These are phyloP conservation scores for Zopfia rhizophila DNA, from an alignment of 2,329 filamentous ascomycete genomes.

Conservation along the genomic window DNA sequence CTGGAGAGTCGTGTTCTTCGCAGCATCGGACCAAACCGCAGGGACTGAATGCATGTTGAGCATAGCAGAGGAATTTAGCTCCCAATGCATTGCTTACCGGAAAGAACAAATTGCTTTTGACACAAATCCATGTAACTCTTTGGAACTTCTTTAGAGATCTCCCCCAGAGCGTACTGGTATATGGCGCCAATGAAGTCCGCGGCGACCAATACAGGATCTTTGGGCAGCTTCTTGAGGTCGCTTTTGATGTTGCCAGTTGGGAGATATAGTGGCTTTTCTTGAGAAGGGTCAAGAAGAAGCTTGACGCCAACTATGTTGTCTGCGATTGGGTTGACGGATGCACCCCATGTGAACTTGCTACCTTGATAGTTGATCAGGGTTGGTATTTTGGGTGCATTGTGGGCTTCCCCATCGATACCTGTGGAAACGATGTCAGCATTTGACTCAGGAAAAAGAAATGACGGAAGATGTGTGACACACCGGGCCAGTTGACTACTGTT, in stretches of 20 bases:
- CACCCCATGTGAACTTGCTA: conserved; percentile 8
- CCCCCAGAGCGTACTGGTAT: conserved; percentile 6
- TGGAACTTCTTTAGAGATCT: conserved; percentile 1
- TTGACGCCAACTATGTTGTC: conserved; percentile 10
- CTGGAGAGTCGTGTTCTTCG: conserved; percentile 5
- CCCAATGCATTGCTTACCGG: no score
- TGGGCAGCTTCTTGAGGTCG: conserved; percentile 6
- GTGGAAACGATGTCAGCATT: not conserved
- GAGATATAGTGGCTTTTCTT: conserved; percentile 8
- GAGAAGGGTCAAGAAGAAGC: conserved; percentile 3
- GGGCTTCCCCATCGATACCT: conserved; percentile 3
- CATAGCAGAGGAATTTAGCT: no score
- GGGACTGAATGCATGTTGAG: no score
- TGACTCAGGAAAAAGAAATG: no score
- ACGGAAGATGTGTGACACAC: not conserved
- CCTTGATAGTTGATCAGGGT: conserved; percentile 6
- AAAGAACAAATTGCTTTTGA: not conserved
- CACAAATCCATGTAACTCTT: conserved; percentile 1
- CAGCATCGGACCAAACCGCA: conserved; percentile 3
- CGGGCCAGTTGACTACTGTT: conserved; percentile 6
- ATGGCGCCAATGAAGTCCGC: conserved; percentile 7
- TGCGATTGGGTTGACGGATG: conserved; percentile 5
- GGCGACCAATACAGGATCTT: conserved; percentile 1
- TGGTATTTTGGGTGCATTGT: conserved; percentile 9
- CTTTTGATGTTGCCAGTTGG: conserved; percentile 2